Percentiles rank a stretch among this genome's conserved stretches.
Conservation (phyloP, 768 basidiomycete species). For the Termitomyces sp. region DNA sequence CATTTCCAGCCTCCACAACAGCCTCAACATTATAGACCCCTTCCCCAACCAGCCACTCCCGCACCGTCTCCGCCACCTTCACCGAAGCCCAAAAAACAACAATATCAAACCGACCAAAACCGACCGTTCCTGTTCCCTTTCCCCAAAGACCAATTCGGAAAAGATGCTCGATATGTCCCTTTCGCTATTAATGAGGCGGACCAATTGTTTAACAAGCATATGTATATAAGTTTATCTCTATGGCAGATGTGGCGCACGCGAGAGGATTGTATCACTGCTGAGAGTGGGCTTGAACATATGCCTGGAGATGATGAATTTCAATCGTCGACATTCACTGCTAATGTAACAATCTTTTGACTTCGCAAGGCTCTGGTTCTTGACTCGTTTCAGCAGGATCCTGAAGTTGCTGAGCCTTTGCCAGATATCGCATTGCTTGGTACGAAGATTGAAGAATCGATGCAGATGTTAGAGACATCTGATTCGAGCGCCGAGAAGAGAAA, state of each 20-base stretch:
- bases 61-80: conserved; percentile 81
- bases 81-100: conserved; percentile 95
- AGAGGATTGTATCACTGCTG: conserved; percentile 91
- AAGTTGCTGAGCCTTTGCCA: conserved; percentile 57
- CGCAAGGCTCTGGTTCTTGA: no score
- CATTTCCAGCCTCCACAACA: conserved; percentile 31
- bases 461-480: conserved; percentile 43
- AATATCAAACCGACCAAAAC: conserved; percentile 95
- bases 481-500: conserved; percentile 49
- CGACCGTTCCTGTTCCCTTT: conserved; percentile 96
- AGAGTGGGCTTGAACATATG: conserved; percentile 84
- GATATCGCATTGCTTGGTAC: conserved; percentile 68
- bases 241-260: conserved; percentile 95
- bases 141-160: conserved; percentile 55
- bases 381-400: conserved; percentile 40
- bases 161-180: conserved; percentile 72
- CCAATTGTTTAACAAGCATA: conserved; percentile 80
- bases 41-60: conserved; percentile 77
- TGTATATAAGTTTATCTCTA: conserved; percentile 83
- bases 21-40: conserved; percentile 28
- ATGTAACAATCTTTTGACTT: conserved; percentile 22
- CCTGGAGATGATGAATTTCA: conserved; percentile 61
- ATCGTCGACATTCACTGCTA: conserved; percentile 39
- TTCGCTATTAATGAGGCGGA: conserved; percentile 97
- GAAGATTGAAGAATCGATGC: conserved; percentile 66